phyloP scores from a whole-genome alignment of 176 grass and related monocot species.

The Cocos nucifera region DNA sequence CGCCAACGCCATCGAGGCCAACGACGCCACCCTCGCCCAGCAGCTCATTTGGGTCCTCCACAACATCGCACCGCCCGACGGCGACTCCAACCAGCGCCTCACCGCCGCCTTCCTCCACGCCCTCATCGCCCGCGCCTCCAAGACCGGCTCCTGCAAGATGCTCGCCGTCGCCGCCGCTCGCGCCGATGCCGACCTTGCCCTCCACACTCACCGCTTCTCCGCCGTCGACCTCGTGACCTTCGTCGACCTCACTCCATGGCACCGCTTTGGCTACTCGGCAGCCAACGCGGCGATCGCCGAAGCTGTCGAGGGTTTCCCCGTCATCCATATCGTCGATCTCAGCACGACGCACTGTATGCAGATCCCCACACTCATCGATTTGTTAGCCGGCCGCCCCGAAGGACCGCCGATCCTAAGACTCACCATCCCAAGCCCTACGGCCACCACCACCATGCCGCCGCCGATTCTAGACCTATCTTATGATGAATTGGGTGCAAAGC shows the following conservation, averaged over 20 bases:
- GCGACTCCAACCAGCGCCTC: conserved; percentile 74
- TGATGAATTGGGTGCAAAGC: conserved; percentile 68
- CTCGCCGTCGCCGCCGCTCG: conserved; percentile 35
- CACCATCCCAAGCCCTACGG: conserved; percentile 32
- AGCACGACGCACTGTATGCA: conserved; percentile 98
- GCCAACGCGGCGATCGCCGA: conserved; percentile 81
- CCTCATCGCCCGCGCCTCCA: conserved; percentile 72
- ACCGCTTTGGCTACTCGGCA: conserved; percentile 83
- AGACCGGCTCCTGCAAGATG: conserved; percentile 78
- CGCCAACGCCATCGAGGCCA: conserved; percentile 89
- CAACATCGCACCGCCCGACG: conserved; percentile 91
- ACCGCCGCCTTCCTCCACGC: conserved; percentile 82
- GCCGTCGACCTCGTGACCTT: conserved; percentile 82
- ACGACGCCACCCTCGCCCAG: conserved; percentile 93
- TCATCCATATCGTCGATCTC: conserved; percentile 78
- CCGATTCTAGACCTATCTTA: conserved; percentile 71
- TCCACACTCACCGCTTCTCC: conserved; percentile 63
- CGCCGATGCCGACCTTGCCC: conserved; percentile 34
- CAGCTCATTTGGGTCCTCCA: conserved; percentile 98
- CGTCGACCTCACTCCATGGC: conserved; percentile 94
- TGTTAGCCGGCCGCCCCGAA: conserved; percentile 54
- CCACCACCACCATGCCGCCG: conserved; percentile 18
- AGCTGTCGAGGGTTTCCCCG: conserved; percentile 59
- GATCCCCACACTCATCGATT: conserved; percentile 95
- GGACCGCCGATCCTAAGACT: conserved; percentile 64